Conservation (phyloP, 257 asterid genomes). For the Pogostemon cablin region DNA sequence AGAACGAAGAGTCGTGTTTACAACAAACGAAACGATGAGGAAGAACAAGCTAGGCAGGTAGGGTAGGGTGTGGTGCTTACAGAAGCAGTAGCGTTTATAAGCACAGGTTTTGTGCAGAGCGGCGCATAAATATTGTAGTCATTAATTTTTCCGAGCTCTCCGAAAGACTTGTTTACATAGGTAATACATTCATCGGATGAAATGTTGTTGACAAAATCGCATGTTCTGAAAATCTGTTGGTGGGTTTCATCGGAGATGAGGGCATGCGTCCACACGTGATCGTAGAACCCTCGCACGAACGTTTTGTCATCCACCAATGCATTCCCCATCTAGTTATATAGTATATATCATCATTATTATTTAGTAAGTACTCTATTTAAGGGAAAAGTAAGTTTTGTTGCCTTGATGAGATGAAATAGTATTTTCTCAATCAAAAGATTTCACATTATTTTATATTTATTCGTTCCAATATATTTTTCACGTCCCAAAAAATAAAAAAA, state of each 20-base stretch:
- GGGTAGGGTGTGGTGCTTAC: background rate
- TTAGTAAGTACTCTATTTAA: too few species aligned
- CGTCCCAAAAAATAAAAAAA: too few species aligned
- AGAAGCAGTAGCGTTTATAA: background rate
- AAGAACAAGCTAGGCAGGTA: background rate
- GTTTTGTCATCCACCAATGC: constrained; percentile 37
- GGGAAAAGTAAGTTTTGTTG: constrained; percentile 10
- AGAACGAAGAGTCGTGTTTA: background rate
- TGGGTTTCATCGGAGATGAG: constrained; percentile 45
- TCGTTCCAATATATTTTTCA: too few species aligned
- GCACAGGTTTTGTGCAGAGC: constrained; percentile 13
- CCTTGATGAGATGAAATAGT: background rate
- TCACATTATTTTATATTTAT: constrained; percentile 20
- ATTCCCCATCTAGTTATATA: constrained; percentile 34
- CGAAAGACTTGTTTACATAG: background rate
- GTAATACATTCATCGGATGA: constrained; percentile 20
- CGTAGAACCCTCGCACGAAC: constrained; percentile 27
- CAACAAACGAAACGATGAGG: background rate
- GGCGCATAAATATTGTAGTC: constrained; percentile 16
- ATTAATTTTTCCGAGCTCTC: constrained; percentile 21
- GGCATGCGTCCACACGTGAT: constrained; percentile 41
- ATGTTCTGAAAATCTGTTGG: constrained; percentile 24
- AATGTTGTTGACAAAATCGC: constrained; percentile 17
- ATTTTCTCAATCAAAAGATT: background rate
- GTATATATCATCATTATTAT: too few species aligned